phyloP scores from a whole-genome alignment of 2,329 filamentous ascomycete species.

The Monosporascus sp. region DNA sequence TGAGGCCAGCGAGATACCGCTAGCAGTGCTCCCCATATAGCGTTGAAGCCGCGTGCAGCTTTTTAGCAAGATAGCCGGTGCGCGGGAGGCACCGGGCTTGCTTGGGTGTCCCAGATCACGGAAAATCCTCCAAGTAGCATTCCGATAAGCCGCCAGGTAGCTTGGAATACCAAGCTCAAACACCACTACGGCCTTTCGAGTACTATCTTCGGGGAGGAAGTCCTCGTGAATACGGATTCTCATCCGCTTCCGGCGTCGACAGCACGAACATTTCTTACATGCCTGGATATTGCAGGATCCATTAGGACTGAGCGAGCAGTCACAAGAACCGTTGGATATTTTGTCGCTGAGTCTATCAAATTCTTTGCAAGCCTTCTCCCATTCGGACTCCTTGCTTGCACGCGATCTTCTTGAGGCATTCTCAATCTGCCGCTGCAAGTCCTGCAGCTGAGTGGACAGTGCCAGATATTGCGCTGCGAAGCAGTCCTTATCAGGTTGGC shows the following conservation, averaged over 20 bases:
- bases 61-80: conserved; percentile 12
- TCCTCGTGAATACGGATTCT: conserved; percentile 43
- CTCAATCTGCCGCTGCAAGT: conserved; percentile 11
- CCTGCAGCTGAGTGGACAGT: conserved; percentile 17
- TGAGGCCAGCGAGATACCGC: conserved; percentile 23
- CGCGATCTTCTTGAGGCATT: conserved; percentile 7
- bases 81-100: conserved; percentile 3
- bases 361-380: conserved; percentile 3
- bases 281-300: conserved; percentile 24
- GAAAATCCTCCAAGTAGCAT: conserved; percentile 45
- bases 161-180: conserved; percentile 46
- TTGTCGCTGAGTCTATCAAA: conserved; percentile 28
- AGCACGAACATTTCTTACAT: conserved; percentile 40
- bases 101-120: conserved; percentile 27
- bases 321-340: conserved; percentile 27
- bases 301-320: conserved; percentile 16
- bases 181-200: conserved; percentile 36
- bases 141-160: conserved; percentile 42
- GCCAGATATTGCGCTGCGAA: conserved; percentile 43
- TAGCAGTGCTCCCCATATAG: conserved; percentile 2
- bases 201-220: conserved; percentile 35
- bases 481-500: conserved; percentile 37
- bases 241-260: conserved; percentile 30
- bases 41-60: conserved; percentile 11
- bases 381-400: conserved; percentile 9